Base-by-base conservation (phyloP, 169 alveolate genomes). In the Plasmodium cynomolgi region DNA sequence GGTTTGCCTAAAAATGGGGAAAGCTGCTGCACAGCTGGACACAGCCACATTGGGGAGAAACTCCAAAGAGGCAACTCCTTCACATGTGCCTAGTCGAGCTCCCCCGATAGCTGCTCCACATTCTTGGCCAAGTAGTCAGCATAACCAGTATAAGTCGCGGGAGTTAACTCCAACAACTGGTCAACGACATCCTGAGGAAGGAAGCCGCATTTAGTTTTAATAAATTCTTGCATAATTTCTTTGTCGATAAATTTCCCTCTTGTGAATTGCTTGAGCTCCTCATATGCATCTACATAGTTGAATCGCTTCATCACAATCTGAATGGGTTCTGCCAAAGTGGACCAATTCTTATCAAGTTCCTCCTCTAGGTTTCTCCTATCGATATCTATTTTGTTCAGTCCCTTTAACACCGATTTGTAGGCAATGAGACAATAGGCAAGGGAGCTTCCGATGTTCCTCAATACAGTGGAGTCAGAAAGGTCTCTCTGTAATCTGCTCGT, bases 401-500 rank as follows among this genome's bases (percentile, higher is more conserved):
- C 99, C 92, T 92, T 96, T 15, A 96, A 15, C 1, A 97, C 62
- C 20, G 98, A 93, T 85, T 95, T 93, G 80, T 97, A 97, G 1
- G 99, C 98, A 34, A 98, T 92, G 31, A 97, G 83, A 0, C 99
- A 90, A 72, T 97, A 96, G 6, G 96, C 95, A 92, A 98, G 97
- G 17, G 99, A 98, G 3, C 97, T 97, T 11, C 99, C 99, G 33
- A 98, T 50, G 91, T 98, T 98, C 33, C 99, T 94, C 95, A 98
- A 93, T 15, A 98, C 99, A 2, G 99, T 98, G 7, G 99, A 98
- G 95, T 98, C 99, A 17, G 99, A 96, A 26, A 99, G 92, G 93
- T 99, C 99, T 91, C 99, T 96, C 92, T 99, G 98, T 93, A 97
- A 97, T 84, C 99, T 97, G 41, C 99, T 97, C 7, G 96, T 97